A percentile compares a stretch with the other conserved stretches of the same genome.
Conservation (phyloP, 2,329 filamentous ascomycete species). For the Raffaelea arxii region DNA sequence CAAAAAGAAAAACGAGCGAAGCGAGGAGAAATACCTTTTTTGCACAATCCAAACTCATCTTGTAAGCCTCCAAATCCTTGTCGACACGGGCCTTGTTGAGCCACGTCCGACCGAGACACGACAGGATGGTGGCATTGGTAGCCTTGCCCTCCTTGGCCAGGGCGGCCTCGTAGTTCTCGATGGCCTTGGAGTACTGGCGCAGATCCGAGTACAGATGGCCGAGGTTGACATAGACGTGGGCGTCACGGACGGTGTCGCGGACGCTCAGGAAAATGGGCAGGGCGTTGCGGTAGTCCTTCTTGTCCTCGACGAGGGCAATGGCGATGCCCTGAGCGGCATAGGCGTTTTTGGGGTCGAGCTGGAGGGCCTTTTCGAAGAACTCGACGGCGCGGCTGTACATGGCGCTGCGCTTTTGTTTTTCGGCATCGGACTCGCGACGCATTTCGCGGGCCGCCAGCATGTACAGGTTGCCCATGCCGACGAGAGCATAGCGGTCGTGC, state of each 20-base stretch:
- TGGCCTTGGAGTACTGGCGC: conserved; percentile 80
- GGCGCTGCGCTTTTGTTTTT: conserved; percentile 82
- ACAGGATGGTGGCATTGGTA: conserved; percentile 68
- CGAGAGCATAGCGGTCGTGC: conserved; percentile 92
- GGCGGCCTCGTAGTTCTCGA: conserved; percentile 88
- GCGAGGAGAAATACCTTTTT: too few species aligned
- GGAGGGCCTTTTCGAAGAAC: conserved; percentile 95
- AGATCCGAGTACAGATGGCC: conserved; percentile 89
- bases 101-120: conserved; percentile 83
- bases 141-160: conserved; percentile 65
- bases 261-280: conserved; percentile 85
- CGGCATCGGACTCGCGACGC: conserved; percentile 78
- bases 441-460: conserved; percentile 85
- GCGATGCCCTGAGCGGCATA: conserved; percentile 94
- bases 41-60: conserved; percentile 48
- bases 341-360: conserved; percentile 89
- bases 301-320: conserved; percentile 89
- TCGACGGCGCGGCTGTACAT: conserved; percentile 89
- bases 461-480: conserved; percentile 93
- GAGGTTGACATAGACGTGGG: conserved; percentile 83
- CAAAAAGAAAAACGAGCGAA: conserved; percentile 10
- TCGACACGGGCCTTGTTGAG: conserved; percentile 64
- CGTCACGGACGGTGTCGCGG: conserved; percentile 79
- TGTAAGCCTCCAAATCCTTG: conserved; percentile 47
- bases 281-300: conserved; percentile 74